Evolutionary conservation across 2,329 filamentous ascomycete genomes (phyloP).

Genomic region (Aureobasidium sp.): DNA sequence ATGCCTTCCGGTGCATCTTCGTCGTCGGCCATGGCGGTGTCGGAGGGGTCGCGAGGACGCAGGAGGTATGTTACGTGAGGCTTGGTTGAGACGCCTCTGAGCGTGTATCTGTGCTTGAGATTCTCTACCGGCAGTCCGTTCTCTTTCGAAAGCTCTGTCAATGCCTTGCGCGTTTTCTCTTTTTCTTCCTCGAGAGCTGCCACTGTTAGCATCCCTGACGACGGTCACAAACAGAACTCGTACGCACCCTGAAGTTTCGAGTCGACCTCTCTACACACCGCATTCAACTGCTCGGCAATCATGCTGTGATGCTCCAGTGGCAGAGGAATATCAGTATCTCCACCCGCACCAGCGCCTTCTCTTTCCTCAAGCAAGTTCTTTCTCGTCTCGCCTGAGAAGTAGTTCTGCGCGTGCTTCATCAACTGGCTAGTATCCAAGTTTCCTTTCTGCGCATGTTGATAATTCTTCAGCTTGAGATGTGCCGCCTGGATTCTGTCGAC

Average conservation of each 20-base stretch:
- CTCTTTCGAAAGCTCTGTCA: constrained; percentile 25
- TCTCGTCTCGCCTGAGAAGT: constrained; percentile 26
- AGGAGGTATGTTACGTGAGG: constrained; percentile 53
- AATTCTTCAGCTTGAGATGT: constrained; percentile 32
- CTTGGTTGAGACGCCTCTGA: constrained; percentile 53
- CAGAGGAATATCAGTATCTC: constrained; percentile 16
- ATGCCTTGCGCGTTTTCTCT: constrained; percentile 25
- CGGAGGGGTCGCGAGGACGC: constrained; percentile 29
- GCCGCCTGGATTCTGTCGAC: constrained; percentile 30
- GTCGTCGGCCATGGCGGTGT: constrained; percentile 26
- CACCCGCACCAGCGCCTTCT: constrained; percentile 16
- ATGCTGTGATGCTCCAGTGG: constrained; percentile 22
- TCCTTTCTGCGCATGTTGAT: constrained; percentile 18
- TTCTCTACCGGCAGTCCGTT: constrained; percentile 17
- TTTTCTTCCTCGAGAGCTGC: constrained; percentile 24
- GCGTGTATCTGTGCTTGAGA: constrained; percentile 45
- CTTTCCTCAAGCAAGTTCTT: constrained; percentile 19
- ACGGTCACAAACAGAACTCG: too few relatives aligned
- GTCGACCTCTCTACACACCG: constrained; percentile 28
- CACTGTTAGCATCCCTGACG: not conserved
- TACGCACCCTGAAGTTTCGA: constrained; percentile 24
- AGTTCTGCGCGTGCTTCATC: constrained; percentile 24
- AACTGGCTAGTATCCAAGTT: not conserved
- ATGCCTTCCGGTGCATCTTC: constrained; percentile 31
- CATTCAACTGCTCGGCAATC: constrained; percentile 28